Evolutionary conservation across 305 asterid species (phyloP).

Genomic region (Fraxinus xanthoxyloides): DNA sequence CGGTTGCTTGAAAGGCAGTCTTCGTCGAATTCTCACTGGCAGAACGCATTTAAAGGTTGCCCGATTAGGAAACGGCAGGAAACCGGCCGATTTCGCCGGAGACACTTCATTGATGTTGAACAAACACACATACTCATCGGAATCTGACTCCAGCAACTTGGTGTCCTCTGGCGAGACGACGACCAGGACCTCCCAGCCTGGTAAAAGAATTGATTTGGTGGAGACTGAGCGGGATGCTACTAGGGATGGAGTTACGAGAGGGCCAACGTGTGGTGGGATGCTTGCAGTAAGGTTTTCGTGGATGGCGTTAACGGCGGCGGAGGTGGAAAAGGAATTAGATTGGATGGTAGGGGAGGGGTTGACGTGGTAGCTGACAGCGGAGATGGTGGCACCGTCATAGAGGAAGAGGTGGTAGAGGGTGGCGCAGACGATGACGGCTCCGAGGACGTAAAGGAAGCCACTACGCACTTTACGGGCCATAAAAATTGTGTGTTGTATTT

Average conservation of each 20-base stretch:
- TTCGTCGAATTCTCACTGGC: slow-evolving; percentile 47
- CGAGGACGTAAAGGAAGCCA: slow-evolving; percentile 47
- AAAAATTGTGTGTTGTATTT: neutral
- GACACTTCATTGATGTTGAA: slow-evolving; percentile 38
- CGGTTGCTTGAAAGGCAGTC: slow-evolving; percentile 53
- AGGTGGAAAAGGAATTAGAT: slow-evolving; percentile 14
- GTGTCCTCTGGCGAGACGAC: slow-evolving; percentile 43
- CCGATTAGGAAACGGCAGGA: slow-evolving; percentile 53
- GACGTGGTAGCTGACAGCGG: slow-evolving; percentile 16
- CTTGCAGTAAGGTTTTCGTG: slow-evolving; percentile 15
- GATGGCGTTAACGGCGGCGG: slow-evolving; percentile 6
- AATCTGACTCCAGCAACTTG: slow-evolving; percentile 1
- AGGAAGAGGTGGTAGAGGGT: slow-evolving; percentile 55
- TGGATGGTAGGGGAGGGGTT: slow-evolving; percentile 21
- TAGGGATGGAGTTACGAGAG: neutral
- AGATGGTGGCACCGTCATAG: slow-evolving; percentile 31
- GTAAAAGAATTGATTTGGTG: slow-evolving; percentile 56
- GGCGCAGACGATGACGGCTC: slow-evolving; percentile 45
- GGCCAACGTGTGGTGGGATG: slow-evolving; percentile 6
- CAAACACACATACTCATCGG: slow-evolving; percentile 33
- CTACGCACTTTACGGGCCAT: slow-evolving; percentile 65
- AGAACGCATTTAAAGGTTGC: slow-evolving; percentile 46
- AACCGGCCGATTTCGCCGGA: slow-evolving; percentile 48
- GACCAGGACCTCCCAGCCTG: slow-evolving; percentile 75
- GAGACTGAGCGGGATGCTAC: slow-evolving; percentile 13